Base-by-base conservation (phyloP, 2,329 filamentous ascomycete species). In the Ophiostoma populinum region DNA sequence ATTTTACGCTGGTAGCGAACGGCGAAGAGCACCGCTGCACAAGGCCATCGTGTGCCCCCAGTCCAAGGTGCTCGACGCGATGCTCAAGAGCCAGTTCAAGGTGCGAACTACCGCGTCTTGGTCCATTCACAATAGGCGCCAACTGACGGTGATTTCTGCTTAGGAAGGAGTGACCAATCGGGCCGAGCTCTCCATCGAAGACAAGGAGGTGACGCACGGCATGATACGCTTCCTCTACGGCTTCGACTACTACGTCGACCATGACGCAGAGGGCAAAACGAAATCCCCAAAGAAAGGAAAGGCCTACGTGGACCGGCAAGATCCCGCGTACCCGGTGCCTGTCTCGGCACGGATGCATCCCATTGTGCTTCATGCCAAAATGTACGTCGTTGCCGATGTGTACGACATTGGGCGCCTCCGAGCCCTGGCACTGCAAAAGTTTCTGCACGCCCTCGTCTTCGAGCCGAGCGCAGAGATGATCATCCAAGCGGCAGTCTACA, bases 31-130 rank as follows among this genome's bases (percentile, higher is more conserved):
- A n/a, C 11, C 16, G 6, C 6, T 35, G 17, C 33, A 35, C 19
- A 24, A 24, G 10, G 24, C 19, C n/a, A 29, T 35, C 18, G 25
- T 35, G 6, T 28, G 33, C n/a, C 25, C 33, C 15, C 33, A 15
- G 12, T 27, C 33, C 4, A 6, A 11, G 7, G 18, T 35, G 4
- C 29, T 35, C 17, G n/a, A 12, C 11, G 25, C 33, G 10, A 35
- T 35, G 33, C 17, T 35, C 7, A 16, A n/a, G 11, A 29, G 33
- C 25, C 4, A 16, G 19, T 21, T 35, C 13, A 13, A 28, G 33
- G 33, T 35, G n/a, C n/a, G n/a, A n/a, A 22, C 6, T n/a, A 19
- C n/a, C 16, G n/a, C 4, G 4, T 17, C 11, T 6, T 11, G 21
- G 6, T 6, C 7, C 11, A 7, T 6, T 22, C 7, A 22, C 11